Percentiles rank a stretch among this genome's conserved stretches.
Evolutionary conservation across 192 early-diverging fungal genomes (phyloP).

Genomic region (Spizellomyces sp.): DNA sequence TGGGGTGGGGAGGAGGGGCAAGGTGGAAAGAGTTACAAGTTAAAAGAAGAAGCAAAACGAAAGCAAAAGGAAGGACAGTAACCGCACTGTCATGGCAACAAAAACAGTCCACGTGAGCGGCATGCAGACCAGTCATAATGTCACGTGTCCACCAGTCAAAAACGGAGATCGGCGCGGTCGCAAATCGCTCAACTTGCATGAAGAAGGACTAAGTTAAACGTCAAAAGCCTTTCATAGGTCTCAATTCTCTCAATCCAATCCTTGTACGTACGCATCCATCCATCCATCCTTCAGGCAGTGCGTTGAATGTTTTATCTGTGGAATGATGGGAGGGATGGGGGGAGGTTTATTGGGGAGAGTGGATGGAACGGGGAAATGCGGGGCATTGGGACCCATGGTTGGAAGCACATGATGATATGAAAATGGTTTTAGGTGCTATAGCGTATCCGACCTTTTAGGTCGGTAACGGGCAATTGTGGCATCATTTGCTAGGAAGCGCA

Average conservation of each 20-base stretch:
- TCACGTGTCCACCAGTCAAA: not conserved
- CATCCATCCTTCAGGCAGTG: conserved; percentile 6
- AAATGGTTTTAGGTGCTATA: too few species aligned
- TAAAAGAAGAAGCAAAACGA: too few species aligned
- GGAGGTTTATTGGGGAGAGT: not conserved
- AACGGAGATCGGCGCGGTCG: not conserved
- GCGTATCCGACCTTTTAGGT: too few species aligned
- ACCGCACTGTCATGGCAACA: not conserved
- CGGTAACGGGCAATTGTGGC: too few species aligned
- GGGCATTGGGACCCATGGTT: not conserved
- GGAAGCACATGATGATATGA: too few species aligned
- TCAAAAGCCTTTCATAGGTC: not conserved
- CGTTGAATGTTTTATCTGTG: not conserved
- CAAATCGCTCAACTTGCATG: not conserved
- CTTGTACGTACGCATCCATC: conserved; percentile 7
- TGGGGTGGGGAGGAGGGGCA: not conserved
- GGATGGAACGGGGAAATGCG: not conserved
- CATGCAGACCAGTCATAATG: too few species aligned
- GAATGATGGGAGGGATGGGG: not conserved
- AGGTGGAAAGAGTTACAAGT: too few species aligned
- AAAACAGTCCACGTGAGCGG: not conserved
- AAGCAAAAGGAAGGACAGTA: too few species aligned
- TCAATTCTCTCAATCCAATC: not conserved
- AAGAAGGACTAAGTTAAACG: too few species aligned
- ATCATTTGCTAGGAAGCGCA: too few species aligned